These are phyloP conservation scores for Neurospora pannonica DNA, from an alignment of 495 filamentous ascomycete species.

Conservation along the genomic window DNA sequence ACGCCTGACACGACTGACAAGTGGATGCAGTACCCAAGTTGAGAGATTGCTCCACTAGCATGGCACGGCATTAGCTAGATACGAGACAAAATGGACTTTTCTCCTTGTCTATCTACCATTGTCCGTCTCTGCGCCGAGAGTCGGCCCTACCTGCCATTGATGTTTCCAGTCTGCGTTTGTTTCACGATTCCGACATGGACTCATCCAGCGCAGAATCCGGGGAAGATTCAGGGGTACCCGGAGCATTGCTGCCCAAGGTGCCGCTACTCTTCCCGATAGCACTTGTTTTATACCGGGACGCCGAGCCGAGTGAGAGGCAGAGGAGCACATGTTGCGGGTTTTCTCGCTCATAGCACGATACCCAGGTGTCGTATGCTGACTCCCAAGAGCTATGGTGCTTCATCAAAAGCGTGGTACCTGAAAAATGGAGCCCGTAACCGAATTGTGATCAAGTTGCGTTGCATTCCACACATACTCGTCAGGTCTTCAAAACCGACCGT, in stretches of 20 bases:
- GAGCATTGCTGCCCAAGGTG: conserved; percentile 44
- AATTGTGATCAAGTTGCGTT: not conserved
- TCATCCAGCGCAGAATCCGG: conserved; percentile 2
- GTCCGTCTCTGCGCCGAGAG: not conserved
- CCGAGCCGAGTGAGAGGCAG: conserved; percentile 5
- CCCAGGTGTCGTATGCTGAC: not conserved
- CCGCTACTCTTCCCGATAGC: conserved; percentile 6
- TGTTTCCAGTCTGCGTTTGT: not conserved
- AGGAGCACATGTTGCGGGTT: conserved; percentile 3
- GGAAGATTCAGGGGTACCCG: conserved; percentile 25
- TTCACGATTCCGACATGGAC: not conserved
- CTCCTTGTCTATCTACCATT: not conserved
- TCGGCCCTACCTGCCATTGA: conserved; percentile 2
- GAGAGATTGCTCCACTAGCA: not conserved
- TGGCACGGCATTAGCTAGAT: not conserved
- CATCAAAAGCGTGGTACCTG: not conserved
- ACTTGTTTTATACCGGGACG: not conserved
- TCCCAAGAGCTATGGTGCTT: not conserved
- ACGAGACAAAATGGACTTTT: not conserved
- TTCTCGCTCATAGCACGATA: not conserved
- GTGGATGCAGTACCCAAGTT: not conserved
- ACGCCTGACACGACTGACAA: not conserved
- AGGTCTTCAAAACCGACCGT: too few species aligned
- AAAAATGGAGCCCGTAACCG: not conserved
- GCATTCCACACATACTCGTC: not conserved